Evolutionary conservation across 805 yeast species (phyloP).

Genomic region (Yamadazyma olivae): DNA sequence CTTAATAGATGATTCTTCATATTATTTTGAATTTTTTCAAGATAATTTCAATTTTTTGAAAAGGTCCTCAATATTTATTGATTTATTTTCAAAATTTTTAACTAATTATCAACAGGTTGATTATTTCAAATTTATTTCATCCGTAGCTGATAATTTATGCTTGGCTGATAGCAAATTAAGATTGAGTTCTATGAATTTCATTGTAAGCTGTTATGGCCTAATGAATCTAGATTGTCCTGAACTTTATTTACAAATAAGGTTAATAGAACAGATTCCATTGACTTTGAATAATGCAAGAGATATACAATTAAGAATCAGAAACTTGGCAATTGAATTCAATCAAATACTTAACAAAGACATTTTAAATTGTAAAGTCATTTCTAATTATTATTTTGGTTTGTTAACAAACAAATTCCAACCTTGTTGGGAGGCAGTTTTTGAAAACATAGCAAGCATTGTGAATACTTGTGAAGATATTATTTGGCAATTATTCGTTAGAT

Average conservation of each 20-base stretch:
- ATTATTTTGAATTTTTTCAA: background rate
- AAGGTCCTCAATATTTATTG: conserved; percentile 9
- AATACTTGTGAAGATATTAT: conserved; percentile 33
- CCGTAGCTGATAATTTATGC: conserved; percentile 8
- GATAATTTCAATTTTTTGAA: conserved; percentile 7
- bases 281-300: conserved; percentile 72
- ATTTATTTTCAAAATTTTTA: conserved; percentile 1
- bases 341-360: conserved; percentile 10
- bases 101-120: background rate
- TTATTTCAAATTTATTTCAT: background rate
- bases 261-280: conserved; percentile 72
- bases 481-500: conserved; percentile 52
- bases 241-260: conserved; percentile 46
- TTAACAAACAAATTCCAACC: conserved; percentile 78
- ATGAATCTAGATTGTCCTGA: conserved; percentile 27
- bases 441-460: conserved; percentile 47
- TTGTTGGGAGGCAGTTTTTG: conserved; percentile 74
- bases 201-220: conserved; percentile 28
- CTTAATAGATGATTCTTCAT: background rate
- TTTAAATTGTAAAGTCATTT: conserved; percentile 20
- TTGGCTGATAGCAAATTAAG: conserved; percentile 31
- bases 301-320: conserved; percentile 64
- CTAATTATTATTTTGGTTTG: conserved; percentile 54
- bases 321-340: conserved; percentile 45
- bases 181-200: conserved; percentile 46